Conservation (phyloP, 352 stramenopile genomes). For the Paralagenidium karlingii region DNA sequence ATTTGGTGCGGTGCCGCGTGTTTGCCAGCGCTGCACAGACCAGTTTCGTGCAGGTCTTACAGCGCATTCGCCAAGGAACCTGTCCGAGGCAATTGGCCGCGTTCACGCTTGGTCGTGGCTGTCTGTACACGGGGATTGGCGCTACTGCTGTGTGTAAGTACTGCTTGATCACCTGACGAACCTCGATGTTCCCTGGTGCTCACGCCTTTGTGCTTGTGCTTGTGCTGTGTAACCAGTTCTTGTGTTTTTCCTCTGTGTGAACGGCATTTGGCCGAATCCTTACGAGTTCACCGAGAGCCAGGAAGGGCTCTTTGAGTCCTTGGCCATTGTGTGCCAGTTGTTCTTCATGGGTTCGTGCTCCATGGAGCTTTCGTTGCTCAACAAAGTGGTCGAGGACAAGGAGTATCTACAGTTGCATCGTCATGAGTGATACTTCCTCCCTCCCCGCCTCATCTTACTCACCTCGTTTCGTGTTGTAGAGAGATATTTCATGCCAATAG, state of each 20-base stretch:
- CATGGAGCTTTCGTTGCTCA: conserved; percentile 49
- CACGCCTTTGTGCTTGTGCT: not conserved
- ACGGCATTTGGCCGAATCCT: conserved; percentile 65
- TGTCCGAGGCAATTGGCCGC: no score
- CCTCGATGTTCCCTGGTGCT: not conserved
- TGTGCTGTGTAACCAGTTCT: no score
- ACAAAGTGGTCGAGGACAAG: conserved; percentile 36
- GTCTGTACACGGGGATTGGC: conserved; percentile 29
- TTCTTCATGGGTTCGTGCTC: conserved; percentile 80
- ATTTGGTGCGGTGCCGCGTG: conserved; percentile 24
- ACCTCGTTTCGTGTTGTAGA: not conserved
- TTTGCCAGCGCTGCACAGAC: no score
- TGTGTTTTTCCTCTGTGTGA: conserved; percentile 66
- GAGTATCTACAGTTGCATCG: conserved; percentile 30
- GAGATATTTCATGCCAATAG: not conserved
- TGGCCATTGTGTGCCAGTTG: conserved; percentile 79
- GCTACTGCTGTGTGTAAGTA: conserved; percentile 59
- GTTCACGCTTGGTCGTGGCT: conserved; percentile 29
- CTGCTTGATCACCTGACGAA: not conserved
- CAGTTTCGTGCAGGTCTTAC: no score
- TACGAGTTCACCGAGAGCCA: conserved; percentile 65
- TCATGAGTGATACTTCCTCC: not conserved
- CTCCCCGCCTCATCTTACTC: not conserved
- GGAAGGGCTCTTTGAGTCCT: conserved; percentile 70
- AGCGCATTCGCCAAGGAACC: no score